Conservation (phyloP, 73 alveolate genomes). For the Tetrahymena borealis region DNA sequence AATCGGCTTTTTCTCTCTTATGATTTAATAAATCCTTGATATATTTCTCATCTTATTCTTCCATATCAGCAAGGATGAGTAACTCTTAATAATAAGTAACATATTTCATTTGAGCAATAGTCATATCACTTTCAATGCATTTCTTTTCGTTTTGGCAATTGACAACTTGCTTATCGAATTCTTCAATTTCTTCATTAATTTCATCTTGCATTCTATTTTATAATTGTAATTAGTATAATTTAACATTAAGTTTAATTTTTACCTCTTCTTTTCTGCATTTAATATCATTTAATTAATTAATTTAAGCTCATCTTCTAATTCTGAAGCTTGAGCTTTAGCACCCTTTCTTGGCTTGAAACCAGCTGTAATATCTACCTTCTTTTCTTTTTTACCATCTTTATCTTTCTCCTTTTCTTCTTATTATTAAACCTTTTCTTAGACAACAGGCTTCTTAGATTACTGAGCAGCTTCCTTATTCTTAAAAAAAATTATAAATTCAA, state of each 20-base stretch:
- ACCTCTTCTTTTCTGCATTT: constrained; percentile 44
- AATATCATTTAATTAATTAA: constrained; percentile 49
- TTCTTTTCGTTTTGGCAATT: constrained; percentile 65
- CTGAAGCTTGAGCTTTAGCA: constrained; percentile 50
- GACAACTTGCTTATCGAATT: constrained; percentile 36
- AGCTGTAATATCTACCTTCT: constrained; percentile 32
- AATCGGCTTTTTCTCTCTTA: constrained; percentile 64
- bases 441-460: constrained; percentile 65
- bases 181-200: constrained; percentile 9
- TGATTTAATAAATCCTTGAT: constrained; percentile 64
- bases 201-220: constrained; percentile 29
- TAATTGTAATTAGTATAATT: neutral
- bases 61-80: constrained; percentile 71
- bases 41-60: constrained; percentile 73
- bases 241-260: constrained; percentile 7
- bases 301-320: constrained; percentile 54
- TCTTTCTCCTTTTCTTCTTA: constrained; percentile 59
- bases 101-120: constrained; percentile 80
- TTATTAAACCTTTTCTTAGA: constrained; percentile 51
- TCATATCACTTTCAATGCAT: constrained; percentile 70
- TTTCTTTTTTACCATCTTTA: constrained; percentile 41
- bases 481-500: constrained; percentile 20
- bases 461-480: constrained; percentile 39
- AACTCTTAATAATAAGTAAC: constrained; percentile 74
- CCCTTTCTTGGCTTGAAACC: constrained; percentile 56